phyloP scores from a whole-genome alignment of 768 basidiomycete species.

The Rickenella mellea region DNA sequence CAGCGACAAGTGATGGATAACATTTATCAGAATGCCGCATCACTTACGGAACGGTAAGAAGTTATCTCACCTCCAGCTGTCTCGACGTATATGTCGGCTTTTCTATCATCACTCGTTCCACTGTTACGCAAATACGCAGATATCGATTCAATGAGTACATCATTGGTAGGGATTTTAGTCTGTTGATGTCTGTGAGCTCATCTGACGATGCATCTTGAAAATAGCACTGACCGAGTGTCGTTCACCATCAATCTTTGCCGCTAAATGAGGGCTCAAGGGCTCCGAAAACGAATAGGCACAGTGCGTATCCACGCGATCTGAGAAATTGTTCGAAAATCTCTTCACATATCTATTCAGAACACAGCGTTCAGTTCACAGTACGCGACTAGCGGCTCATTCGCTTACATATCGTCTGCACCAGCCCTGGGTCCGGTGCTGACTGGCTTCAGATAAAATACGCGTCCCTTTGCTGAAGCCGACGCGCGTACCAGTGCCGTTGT shows the following conservation, averaged over 20 bases:
- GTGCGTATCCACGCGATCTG: slow-evolving; percentile 39
- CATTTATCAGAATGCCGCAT: slow-evolving; percentile 6
- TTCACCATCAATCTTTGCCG: slow-evolving; percentile 35
- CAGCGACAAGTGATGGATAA: slow-evolving; percentile 3
- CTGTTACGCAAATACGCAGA: slow-evolving; percentile 31
- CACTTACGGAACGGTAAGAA: background rate
- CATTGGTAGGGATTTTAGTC: slow-evolving; percentile 47
- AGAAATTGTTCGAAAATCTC: slow-evolving; percentile 34
- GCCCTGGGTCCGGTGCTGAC: slow-evolving; percentile 77
- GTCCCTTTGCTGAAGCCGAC: slow-evolving; percentile 44
- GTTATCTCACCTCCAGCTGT: slow-evolving; percentile 87
- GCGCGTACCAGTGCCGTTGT: slow-evolving; percentile 78
- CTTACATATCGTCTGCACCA: slow-evolving; percentile 81
- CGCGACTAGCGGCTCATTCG: slow-evolving; percentile 2
- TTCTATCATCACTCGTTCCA: background rate
- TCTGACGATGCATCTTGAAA: background rate
- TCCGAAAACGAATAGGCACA: slow-evolving; percentile 81
- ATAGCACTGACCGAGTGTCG: background rate
- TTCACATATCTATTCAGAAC: slow-evolving; percentile 50
- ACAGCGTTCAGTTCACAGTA: background rate
- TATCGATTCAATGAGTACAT: slow-evolving; percentile 55
- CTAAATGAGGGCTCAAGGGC: slow-evolving; percentile 91
- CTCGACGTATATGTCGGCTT: slow-evolving; percentile 72
- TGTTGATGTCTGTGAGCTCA: background rate
- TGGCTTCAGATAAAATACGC: slow-evolving; percentile 75